phyloP scores from a whole-genome alignment of 306 rosid species.

The Fragaria ananassa region DNA sequence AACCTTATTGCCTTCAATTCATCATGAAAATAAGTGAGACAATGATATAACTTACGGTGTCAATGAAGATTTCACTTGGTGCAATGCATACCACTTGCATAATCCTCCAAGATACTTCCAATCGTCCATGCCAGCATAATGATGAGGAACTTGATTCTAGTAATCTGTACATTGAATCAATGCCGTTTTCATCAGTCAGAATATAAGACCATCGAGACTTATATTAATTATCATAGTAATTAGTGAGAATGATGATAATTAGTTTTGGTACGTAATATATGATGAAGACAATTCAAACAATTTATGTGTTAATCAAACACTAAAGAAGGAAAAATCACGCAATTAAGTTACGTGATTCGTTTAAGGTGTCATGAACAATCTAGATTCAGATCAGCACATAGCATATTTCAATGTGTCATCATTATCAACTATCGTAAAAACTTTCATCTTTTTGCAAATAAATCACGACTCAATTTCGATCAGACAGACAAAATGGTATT shows the following conservation, averaged over 20 bases:
- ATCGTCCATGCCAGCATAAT: neutral
- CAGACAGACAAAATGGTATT: neutral
- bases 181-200: neutral
- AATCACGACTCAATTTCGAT: neutral
- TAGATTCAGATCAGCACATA: conserved; percentile 1
- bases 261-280: conserved; percentile 1
- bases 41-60: neutral
- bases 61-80: neutral
- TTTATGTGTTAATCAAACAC: neutral
- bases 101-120: neutral
- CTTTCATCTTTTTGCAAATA: neutral
- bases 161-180: neutral
- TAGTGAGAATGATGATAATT: neutral
- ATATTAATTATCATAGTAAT: neutral
- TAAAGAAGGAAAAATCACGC: neutral
- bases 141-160: neutral
- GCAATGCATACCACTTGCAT: conserved; percentile 1
- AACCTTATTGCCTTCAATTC: neutral
- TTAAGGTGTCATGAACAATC: neutral
- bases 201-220: neutral
- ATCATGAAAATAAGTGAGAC: neutral
- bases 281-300: neutral
- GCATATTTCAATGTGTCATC: neutral
- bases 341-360: neutral
- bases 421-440: neutral